These are phyloP conservation scores for Dioscorea dumetorum DNA, from an alignment of 106 monocot genomes.

Conservation along the genomic window DNA sequence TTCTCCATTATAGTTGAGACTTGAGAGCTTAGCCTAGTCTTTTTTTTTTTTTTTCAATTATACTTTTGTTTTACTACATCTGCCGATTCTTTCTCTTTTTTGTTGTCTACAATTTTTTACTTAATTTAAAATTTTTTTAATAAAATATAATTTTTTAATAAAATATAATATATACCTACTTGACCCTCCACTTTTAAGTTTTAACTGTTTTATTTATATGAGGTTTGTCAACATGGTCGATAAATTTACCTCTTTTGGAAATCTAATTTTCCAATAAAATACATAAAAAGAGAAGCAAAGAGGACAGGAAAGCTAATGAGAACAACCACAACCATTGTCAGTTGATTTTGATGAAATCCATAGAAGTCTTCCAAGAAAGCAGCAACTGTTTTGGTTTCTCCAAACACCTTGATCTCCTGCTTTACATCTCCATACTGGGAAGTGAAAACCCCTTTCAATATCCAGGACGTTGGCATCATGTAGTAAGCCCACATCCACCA, in stretches of 20 bases:
- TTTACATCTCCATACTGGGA: constrained; percentile 62
- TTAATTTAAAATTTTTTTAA: too few species aligned
- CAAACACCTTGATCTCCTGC: constrained; percentile 46
- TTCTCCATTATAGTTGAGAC: too few species aligned
- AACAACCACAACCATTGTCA: constrained; percentile 39
- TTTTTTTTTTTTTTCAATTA: too few species aligned
- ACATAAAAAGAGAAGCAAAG: constrained; percentile 55
- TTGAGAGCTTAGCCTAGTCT: too few species aligned
- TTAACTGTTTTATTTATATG: too few species aligned
- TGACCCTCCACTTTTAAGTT: too few species aligned
- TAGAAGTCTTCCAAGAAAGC: constrained; percentile 58
- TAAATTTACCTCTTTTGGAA: constrained; percentile 47
- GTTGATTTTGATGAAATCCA: constrained; percentile 34
- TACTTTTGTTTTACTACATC: too few species aligned
- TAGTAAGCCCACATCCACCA: constrained; percentile 90
- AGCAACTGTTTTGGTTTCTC: constrained; percentile 37
- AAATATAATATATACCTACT: too few species aligned
- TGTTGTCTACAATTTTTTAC: too few species aligned
- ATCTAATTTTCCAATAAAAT: constrained; percentile 43
- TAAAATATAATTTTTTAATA: too few species aligned
- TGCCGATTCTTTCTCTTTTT: too few species aligned
- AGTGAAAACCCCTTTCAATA: constrained; percentile 46
- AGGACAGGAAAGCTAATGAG: constrained; percentile 33
- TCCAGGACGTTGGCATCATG: constrained; percentile 50
- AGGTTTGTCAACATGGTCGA: too few species aligned